Conservation (phyloP, 345 rosid genomes). For the Excoecaria agallocha region DNA sequence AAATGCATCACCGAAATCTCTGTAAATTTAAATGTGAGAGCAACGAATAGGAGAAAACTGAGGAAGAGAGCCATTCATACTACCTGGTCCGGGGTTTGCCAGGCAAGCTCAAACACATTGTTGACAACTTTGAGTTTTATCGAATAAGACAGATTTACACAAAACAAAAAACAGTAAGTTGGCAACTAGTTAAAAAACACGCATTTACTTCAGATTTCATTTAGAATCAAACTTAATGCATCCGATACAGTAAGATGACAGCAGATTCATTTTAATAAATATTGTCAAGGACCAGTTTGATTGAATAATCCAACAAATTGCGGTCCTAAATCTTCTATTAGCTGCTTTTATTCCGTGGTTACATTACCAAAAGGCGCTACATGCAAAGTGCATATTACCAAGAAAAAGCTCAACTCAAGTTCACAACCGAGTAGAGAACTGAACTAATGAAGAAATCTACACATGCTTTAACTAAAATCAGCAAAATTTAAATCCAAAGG, state of each 20-base stretch:
- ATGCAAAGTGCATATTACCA: no score
- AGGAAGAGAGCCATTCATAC: background rate
- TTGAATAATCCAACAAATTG: no score
- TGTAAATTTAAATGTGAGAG: background rate
- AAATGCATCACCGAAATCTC: background rate
- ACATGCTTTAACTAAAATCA: slow-evolving; percentile 10
- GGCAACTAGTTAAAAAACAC: background rate
- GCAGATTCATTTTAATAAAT: background rate
- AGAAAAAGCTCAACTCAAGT: no score
- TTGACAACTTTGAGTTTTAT: background rate
- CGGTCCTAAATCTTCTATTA: no score
- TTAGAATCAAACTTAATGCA: background rate
- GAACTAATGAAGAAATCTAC: slow-evolving; percentile 19
- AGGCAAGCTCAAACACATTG: background rate
- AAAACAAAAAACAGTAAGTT: background rate
- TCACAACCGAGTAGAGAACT: no score
- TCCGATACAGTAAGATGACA: background rate
- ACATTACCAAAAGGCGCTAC: no score
- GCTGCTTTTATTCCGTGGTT: no score
- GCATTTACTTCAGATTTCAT: background rate
- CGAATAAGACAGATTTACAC: background rate
- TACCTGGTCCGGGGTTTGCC: background rate
- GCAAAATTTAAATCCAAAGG: background rate
- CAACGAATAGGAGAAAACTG: background rate
- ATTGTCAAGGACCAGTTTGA: no score